A percentile compares a stretch with the other conserved stretches of the same genome.
These are phyloP conservation scores for Monilinia vaccinii-corymbosi DNA, from an alignment of 2,329 filamentous ascomycete species.

Conservation along the genomic window DNA sequence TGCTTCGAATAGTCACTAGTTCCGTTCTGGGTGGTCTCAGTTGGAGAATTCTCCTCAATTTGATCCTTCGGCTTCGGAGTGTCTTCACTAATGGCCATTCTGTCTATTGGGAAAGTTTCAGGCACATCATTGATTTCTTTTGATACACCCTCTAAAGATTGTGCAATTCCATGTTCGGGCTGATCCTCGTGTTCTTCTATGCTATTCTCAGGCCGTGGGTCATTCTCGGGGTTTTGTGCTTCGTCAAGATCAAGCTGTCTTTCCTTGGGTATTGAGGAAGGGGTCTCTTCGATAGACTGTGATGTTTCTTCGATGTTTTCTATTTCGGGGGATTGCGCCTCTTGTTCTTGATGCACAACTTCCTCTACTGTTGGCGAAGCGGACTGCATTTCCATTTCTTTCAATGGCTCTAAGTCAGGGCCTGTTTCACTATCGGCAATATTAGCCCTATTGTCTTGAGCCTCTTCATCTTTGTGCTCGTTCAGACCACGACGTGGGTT, in stretches of 20 bases:
- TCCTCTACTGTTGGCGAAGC: not conserved
- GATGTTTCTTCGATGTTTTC: not conserved
- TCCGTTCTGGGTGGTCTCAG: not conserved
- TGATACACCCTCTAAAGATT: not conserved
- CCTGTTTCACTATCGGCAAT: not conserved
- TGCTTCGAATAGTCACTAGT: not conserved
- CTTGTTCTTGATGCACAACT: not conserved
- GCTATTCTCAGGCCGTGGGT: not conserved
- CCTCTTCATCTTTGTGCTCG: not conserved
- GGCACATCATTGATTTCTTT: not conserved
- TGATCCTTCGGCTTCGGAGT: no score
- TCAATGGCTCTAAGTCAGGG: not conserved
- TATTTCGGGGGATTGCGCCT: not conserved
- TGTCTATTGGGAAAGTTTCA: not conserved
- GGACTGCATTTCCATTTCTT: not conserved
- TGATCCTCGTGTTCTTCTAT: not conserved
- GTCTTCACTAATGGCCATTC: not conserved
- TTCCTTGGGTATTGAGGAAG: not conserved
- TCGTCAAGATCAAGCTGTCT: not conserved
- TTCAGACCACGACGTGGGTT: not conserved
- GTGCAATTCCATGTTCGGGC: not conserved
- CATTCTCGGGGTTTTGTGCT: not conserved
- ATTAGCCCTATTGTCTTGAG: not conserved
- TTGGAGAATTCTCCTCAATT: not conserved
- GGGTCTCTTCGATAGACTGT: not conserved